Conservation (phyloP, 2,329 filamentous ascomycete species). For the Ramularia endophylla region DNA sequence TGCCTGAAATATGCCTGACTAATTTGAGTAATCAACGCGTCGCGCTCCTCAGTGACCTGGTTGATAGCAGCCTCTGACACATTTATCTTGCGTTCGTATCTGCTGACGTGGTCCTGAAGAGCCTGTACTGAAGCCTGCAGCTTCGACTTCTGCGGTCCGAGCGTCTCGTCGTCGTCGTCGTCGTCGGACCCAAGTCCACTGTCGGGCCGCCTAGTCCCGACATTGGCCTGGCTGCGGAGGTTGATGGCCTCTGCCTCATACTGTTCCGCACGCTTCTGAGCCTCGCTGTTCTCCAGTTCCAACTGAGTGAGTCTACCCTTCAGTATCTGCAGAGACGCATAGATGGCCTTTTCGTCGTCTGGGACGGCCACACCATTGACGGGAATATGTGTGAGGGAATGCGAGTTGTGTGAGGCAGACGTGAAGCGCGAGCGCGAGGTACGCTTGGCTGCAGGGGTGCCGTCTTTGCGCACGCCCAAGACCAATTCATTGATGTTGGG, state of each 20-base stretch:
- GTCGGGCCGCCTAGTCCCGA: slow-evolving; percentile 40
- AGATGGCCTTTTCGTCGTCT: slow-evolving; percentile 57
- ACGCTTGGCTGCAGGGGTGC: slow-evolving; percentile 52
- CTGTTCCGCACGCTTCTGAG: slow-evolving; percentile 46
- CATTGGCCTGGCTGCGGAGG: slow-evolving; percentile 43
- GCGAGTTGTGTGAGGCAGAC: slow-evolving; percentile 37
- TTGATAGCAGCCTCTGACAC: slow-evolving; percentile 60
- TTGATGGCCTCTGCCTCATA: slow-evolving; percentile 58
- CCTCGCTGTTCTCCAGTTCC: slow-evolving; percentile 50
- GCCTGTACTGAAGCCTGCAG: slow-evolving; percentile 56
- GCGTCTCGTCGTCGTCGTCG: slow-evolving; percentile 30
- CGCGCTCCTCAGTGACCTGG: slow-evolving; percentile 57
- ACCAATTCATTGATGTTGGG: slow-evolving; percentile 57
- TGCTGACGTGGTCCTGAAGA: slow-evolving; percentile 56
- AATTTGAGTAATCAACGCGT: slow-evolving; percentile 58
- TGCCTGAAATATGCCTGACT: slow-evolving; percentile 54
- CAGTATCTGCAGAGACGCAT: slow-evolving; percentile 53
- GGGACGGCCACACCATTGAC: slow-evolving; percentile 53
- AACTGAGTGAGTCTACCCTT: slow-evolving; percentile 53
- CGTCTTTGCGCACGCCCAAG: slow-evolving; percentile 52
- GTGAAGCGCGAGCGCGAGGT: slow-evolving; percentile 50
- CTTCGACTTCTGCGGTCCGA: slow-evolving; percentile 48
- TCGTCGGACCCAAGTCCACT: slow-evolving; percentile 45
- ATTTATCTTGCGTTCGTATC: slow-evolving; percentile 56
- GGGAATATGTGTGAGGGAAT: slow-evolving; percentile 37